A percentile compares a stretch with the other conserved stretches of the same genome.
These are phyloP conservation scores for Pythium phragmiticola DNA, from an alignment of 352 stramenopile species.

Conservation along the genomic window DNA sequence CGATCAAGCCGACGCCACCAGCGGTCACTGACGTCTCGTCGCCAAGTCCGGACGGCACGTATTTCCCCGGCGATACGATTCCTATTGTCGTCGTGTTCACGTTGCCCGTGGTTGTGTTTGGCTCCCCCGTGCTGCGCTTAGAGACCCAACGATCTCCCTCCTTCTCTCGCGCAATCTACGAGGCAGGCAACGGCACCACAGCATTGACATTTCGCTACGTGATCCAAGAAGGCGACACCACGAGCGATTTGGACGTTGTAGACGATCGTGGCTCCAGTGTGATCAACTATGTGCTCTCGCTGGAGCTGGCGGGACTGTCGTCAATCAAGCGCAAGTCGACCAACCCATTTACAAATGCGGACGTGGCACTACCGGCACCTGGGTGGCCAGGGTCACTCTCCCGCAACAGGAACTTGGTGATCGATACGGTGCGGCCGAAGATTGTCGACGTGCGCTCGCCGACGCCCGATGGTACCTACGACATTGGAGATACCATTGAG, in stretches of 20 bases:
- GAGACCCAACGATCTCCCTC: conserved; percentile 15
- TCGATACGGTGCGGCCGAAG: conserved; percentile 48
- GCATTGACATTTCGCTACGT: conserved; percentile 55
- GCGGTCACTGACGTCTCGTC: conserved; percentile 39
- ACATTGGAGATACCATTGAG: conserved; percentile 50
- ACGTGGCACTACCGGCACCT: conserved; percentile 44
- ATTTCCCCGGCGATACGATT: conserved; percentile 58
- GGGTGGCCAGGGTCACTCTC: conserved; percentile 49
- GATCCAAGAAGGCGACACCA: conserved; percentile 40
- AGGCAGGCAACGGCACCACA: conserved; percentile 38
- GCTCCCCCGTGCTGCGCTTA: conserved; percentile 41
- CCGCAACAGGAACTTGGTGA: conserved; percentile 31
- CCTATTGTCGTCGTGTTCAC: conserved; percentile 59
- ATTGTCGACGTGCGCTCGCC: conserved; percentile 45
- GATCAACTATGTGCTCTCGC: conserved; percentile 50
- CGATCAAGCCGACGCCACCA: conserved; percentile 55
- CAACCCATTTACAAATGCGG: conserved; percentile 38
- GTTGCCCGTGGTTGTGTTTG: conserved; percentile 59
- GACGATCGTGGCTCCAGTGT: conserved; percentile 45
- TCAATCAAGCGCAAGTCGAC: conserved; percentile 56
- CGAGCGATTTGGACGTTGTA: conserved; percentile 39
- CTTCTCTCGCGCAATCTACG: conserved; percentile 28
- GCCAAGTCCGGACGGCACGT: conserved; percentile 38
- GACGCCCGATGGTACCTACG: conserved; percentile 57
- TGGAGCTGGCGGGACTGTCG: conserved; percentile 32